Base-by-base conservation (phyloP, 306 rosid genomes). In the Cicer chorassanicum region DNA sequence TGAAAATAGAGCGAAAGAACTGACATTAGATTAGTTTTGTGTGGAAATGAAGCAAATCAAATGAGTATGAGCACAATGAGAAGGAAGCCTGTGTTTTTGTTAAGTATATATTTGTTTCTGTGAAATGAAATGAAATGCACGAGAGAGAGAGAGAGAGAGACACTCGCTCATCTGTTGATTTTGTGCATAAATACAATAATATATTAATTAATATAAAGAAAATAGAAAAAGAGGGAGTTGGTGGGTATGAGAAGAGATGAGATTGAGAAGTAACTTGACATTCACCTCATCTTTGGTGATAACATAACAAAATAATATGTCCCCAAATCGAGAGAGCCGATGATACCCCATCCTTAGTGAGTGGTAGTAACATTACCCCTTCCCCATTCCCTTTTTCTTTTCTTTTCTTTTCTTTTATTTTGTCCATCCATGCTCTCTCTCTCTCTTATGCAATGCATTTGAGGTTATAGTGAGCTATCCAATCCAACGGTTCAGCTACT, bases 21-120 rank as follows among this genome's bases (percentile, higher is more conserved):
- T 84, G 40, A 82, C 86, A 72, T 51, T 62, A 81, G 81, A 9
- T 54, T 53, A 29, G 24, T 34, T 54, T 57, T 67, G 60, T 54
- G 19, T 59, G 40, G 74, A 72, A 69, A 72, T 53, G 78, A 67
- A 74, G 77, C 65, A 72, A 85, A 89, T 78, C 61, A 21, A 68
- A 78, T 55, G 64, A 65, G 81, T 76, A 64, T 76, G 38, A 43
- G 81, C 61, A 59, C 45, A 45, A 34, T 53, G 40, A 79, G 62
- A 54, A 43, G n/a, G 46, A 46, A 46, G 6, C 9, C 36, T 9
- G 12, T 55, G 2, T 6, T 24, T 55, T 12, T 44, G 49, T 24
- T 24, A 24, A 2, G 7, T n/a, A 14, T 49, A 14, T 51, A 1
- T 51, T 15, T 51, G 34, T 24, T 2, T 51, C 5, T 6, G 7